Base-by-base conservation (phyloP, 805 yeast genomes). In the Sugiyamaella mastotermitis region DNA sequence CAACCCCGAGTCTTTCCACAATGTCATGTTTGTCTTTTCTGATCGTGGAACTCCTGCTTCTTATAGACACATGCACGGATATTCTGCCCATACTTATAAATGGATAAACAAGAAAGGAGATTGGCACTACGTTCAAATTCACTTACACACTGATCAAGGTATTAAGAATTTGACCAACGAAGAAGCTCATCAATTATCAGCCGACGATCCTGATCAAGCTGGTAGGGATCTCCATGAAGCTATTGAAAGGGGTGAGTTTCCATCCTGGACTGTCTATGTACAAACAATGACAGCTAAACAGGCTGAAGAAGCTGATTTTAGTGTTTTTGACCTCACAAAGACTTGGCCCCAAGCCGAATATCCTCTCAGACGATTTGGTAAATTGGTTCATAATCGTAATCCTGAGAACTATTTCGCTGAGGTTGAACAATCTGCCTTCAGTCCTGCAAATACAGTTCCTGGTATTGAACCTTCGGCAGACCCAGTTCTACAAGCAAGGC, bases 281-380 rank as follows among this genome's bases (percentile, higher is more conserved):
- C 95, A 86, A 68, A 74, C 84, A 31, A 86, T 86, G 95, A 82
- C 94, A 24, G 74, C 75, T 45, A 83, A 77, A 51, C 78, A 86
- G 63, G 86, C 94, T 43, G 72, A 80, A 61, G 63, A 76, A 44
- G 74, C 74, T 35, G 80, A 81, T 57, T 85, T 82, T 65, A 81
- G 90, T 4, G 88, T 87, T 31, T 85, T 83, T 58, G 96, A 86
- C 64, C 71, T 86, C 61, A 86, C 96, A 47, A 87, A 87, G 68
- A 82, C 83, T 40, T 86, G 96, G 96, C 86, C 95, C 24, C 94
- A 86, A 58, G 67, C 65, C 51, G 80, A 85, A 41, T 86, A 77
- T 71, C 95, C 96, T 56, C 64, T 86, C 66, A 76, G 95, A 62
- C 78, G 78, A 61, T 80, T 86, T 57, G 96, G 95, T 60, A 79